Evolutionary conservation across 257 asterid species (phyloP), one percentile per base, ranked within the genome.

Genomic region (Solanum verrucosum): DNA sequence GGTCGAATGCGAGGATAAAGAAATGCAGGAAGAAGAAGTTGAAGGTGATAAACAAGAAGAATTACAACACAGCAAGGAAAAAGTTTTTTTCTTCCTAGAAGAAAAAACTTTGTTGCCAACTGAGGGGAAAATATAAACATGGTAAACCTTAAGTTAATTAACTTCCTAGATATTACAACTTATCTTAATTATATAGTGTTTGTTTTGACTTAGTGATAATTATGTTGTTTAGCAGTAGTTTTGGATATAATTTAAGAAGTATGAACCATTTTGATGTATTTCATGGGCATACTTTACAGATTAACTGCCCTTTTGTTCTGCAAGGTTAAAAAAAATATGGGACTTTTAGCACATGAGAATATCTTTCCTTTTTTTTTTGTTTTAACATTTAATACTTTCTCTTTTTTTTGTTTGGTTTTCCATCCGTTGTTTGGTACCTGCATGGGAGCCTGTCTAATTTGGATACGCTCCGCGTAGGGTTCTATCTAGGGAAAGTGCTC

Each of bases 51-150:
- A 74, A 73, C 31, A 83, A 65, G 60, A 33, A n/a, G 37, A 49
- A 38, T 29, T 89, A 38, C 25, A 87, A 16, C 77, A 18, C 2
- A 83, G 59, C 60, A 87, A 86, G 88, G 83, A 77, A 44, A 82
- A 82, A 49, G 70, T 49, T 46, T 18, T 82, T 25, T 29, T 82
- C 67, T 82, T 82, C 70, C 31, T 82, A 49, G 86, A 81, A 81
- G 68, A 46, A 27, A 81, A 81, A 81, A 46, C 9, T 44, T 27
- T 46, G 12, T 9, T 81, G 6, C 85, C 85, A 81, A 81, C 85
- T 46, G 68, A 18, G 10, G 70, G 56, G 44, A 82, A 49, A 82
- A 82, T 82, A 82, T 82, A 82, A 74, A 49, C 70, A 82, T 49
- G 86, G 70, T n/a, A 29, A 18, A 82, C 2, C 4, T 42, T 1